Conservation (phyloP, 2,329 filamentous ascomycete genomes). For the Colletotrichum liaoningense region DNA sequence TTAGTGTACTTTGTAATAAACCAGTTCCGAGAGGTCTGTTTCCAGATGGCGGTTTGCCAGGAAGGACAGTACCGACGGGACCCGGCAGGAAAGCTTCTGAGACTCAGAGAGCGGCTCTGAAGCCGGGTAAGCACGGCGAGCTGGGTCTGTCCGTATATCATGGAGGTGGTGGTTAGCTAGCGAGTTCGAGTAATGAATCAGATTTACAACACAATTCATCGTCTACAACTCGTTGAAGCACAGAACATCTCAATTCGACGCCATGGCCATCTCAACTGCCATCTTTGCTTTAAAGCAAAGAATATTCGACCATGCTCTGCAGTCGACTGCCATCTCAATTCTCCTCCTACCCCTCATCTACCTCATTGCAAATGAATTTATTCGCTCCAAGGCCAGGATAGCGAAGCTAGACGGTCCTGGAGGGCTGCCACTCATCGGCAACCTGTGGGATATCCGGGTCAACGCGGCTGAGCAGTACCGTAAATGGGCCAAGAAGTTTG, state of each 20-base stretch:
- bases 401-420: conserved; percentile 58
- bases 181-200: background rate
- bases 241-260: background rate
- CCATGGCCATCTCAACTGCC: conserved; percentile 43
- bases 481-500: conserved; percentile 61
- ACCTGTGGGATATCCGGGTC: conserved; percentile 63
- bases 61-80: conserved; percentile 10
- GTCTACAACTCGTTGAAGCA: background rate
- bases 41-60: background rate
- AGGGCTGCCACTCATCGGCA: conserved; percentile 65
- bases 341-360: conserved; percentile 52
- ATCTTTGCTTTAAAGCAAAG: conserved; percentile 38
- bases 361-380: conserved; percentile 60
- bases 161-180: background rate
- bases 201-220: background rate
- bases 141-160: background rate
- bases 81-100: conserved; percentile 5
- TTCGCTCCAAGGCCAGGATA: conserved; percentile 57
- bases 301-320: conserved; percentile 38
- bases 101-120: background rate
- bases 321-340: conserved; percentile 27
- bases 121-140: background rate
- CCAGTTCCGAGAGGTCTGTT: conserved; percentile 8
- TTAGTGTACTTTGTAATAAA: background rate
- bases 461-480: conserved; percentile 69